Conservation (phyloP, 2,329 filamentous ascomycete genomes). For the Mycosphaerelloides madeirae region DNA sequence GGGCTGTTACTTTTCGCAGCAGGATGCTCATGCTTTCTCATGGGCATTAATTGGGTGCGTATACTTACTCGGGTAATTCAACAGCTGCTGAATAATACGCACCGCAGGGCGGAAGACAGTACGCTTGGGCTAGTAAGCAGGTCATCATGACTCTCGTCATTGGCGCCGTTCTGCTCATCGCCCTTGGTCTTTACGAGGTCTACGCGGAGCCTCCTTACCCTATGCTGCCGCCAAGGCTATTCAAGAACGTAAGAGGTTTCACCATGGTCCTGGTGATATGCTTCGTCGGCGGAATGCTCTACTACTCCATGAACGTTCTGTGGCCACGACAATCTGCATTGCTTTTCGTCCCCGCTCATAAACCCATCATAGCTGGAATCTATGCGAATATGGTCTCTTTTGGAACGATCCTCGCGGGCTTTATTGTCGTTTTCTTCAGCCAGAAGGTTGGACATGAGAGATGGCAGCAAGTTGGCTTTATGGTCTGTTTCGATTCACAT, state of each 20-base stretch:
- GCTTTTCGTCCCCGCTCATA: constrained; percentile 9
- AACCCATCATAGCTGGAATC: constrained; percentile 14
- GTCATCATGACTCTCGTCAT: constrained; percentile 12
- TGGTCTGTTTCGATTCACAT: background rate
- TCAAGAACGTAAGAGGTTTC: constrained; percentile 13
- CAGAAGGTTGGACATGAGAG: constrained; percentile 11
- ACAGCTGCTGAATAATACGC: background rate
- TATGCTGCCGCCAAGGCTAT: constrained; percentile 11
- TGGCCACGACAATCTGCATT: constrained; percentile 14
- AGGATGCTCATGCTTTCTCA: constrained; percentile 8
- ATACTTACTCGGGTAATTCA: background rate
- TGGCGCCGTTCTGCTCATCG: constrained; percentile 10
- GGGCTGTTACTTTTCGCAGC: constrained; percentile 33
- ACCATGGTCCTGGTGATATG: constrained; percentile 12
- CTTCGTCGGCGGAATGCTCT: constrained; percentile 11
- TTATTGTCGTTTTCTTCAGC: constrained; percentile 52
- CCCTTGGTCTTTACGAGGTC: constrained; percentile 11
- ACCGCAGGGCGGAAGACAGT: constrained; percentile 11
- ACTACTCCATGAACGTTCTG: constrained; percentile 15
- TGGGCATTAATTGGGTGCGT: constrained; percentile 12
- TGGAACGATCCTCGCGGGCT: constrained; percentile 80
- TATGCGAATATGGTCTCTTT: constrained; percentile 28
- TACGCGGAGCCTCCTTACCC: constrained; percentile 12
- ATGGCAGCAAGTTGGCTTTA: constrained; percentile 14
- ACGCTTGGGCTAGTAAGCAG: constrained; percentile 10